These are phyloP conservation scores for Candida vaughaniae DNA, from an alignment of 805 yeast genomes.

Conservation along the genomic window DNA sequence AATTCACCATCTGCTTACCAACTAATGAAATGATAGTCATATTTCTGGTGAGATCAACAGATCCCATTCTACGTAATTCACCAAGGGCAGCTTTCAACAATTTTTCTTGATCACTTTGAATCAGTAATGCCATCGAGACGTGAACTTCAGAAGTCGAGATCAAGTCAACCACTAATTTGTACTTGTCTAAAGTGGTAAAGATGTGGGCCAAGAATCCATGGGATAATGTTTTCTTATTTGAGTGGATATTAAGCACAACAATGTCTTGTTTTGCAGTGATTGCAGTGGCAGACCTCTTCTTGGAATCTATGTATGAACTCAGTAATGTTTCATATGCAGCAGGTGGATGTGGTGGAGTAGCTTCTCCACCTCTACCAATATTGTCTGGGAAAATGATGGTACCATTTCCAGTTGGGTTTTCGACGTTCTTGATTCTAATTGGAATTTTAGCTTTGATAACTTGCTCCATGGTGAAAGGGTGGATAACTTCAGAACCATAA, in stretches of 20 bases:
- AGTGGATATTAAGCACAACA: slow-evolving; percentile 88
- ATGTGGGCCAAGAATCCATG: slow-evolving; percentile 95
- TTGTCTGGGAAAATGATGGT: slow-evolving; percentile 94
- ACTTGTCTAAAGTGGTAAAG: slow-evolving; percentile 80
- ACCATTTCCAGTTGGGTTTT: slow-evolving; percentile 89
- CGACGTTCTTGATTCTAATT: slow-evolving; percentile 93
- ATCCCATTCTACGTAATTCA: slow-evolving; percentile 78
- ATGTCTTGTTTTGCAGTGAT: slow-evolving; percentile 93
- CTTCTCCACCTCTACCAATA: slow-evolving; percentile 79
- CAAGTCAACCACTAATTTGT: slow-evolving; percentile 86
- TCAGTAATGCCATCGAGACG: slow-evolving; percentile 95
- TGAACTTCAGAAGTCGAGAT: slow-evolving; percentile 97
- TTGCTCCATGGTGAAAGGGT: slow-evolving; percentile 99
- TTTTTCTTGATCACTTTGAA: slow-evolving; percentile 61
- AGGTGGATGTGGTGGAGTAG: slow-evolving; percentile 95
- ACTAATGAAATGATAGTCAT: slow-evolving; percentile 93
- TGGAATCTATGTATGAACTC: slow-evolving; percentile 35
- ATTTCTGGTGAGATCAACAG: slow-evolving; percentile 82
- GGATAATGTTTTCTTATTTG: slow-evolving; percentile 86
- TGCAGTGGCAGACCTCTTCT: slow-evolving; percentile 81
- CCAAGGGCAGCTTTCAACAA: slow-evolving; percentile 69
- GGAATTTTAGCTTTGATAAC: slow-evolving; percentile 95
- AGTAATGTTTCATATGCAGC: slow-evolving; percentile 57
- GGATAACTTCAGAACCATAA: slow-evolving; percentile 97
- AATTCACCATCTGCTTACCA: slow-evolving; percentile 95